These are phyloP conservation scores for Chlamydomonas applanata DNA, from an alignment of 139 green algal species.

Conservation along the genomic window DNA sequence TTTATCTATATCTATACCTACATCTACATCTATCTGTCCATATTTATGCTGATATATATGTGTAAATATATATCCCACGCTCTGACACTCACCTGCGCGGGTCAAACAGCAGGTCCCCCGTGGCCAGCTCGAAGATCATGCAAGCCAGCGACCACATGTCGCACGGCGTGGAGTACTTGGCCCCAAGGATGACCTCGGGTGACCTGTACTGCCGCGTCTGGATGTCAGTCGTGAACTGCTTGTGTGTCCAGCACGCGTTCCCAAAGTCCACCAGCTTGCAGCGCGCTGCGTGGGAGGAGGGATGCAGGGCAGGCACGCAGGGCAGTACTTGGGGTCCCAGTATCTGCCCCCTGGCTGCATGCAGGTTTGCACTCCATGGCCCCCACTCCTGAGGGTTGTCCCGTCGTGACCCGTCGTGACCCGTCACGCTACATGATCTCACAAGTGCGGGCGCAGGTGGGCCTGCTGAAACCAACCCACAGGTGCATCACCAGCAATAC, in stretches of 20 bases:
- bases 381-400: no score
- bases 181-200: conserved; percentile 56
- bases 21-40: not conserved
- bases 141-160: conserved; percentile 98
- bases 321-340: not conserved
- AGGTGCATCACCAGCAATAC: no score
- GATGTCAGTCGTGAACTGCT: conserved; percentile 97
- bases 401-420: no score
- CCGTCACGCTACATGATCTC: no score
- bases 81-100: conserved; percentile 47
- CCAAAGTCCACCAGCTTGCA: conserved; percentile 98
- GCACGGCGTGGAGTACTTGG: conserved; percentile 83
- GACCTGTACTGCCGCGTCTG: conserved; percentile 96
- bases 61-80: conserved; percentile 36
- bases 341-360: no score
- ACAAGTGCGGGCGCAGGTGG: no score
- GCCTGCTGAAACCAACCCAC: no score
- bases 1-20: no score
- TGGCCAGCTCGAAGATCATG: conserved; percentile 97
- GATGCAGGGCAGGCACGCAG: no score
- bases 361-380: no score
- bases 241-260: conserved; percentile 97
- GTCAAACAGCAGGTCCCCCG: conserved; percentile 97
- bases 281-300: conserved; percentile 5
- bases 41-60: not conserved